Conservation (phyloP, 495 filamentous ascomycete genomes). For the Pseudomonodictys pantanalensis region DNA sequence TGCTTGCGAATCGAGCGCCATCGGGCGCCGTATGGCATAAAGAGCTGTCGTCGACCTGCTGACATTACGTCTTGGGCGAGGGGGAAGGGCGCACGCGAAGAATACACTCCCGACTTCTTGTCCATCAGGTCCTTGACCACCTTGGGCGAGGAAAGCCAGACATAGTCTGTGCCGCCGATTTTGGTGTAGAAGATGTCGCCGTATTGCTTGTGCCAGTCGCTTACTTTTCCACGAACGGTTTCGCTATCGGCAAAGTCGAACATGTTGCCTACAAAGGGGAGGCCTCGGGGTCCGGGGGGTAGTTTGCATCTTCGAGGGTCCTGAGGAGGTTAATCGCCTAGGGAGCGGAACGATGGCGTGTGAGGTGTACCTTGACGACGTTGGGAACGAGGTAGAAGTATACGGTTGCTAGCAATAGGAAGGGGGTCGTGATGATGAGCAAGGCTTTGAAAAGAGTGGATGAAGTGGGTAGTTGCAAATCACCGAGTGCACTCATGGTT, state of each 20-base stretch:
- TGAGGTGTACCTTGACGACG: constrained; percentile 21
- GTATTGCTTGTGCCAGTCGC: constrained; percentile 28
- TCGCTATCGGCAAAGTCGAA: constrained; percentile 33
- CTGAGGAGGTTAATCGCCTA: background rate
- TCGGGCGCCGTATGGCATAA: constrained; percentile 30
- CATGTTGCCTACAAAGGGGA: constrained; percentile 31
- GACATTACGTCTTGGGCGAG: constrained; percentile 31
- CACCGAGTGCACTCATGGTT: constrained; percentile 7
- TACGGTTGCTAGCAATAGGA: constrained; percentile 16
- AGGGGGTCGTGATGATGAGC: constrained; percentile 8
- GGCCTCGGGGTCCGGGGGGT: constrained; percentile 29
- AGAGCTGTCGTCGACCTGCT: constrained; percentile 27
- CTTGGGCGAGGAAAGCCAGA: constrained; percentile 26
- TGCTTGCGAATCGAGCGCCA: constrained; percentile 37
- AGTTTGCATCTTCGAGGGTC: constrained; percentile 28
- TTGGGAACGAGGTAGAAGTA: constrained; percentile 29
- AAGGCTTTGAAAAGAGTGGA: constrained; percentile 5
- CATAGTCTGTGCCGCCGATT: constrained; percentile 32
- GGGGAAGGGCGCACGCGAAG: constrained; percentile 32
- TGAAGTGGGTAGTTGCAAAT: constrained; percentile 1
- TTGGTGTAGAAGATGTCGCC: constrained; percentile 31
- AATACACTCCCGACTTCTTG: constrained; percentile 30
- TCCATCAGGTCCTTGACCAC: constrained; percentile 35
- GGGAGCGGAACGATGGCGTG: background rate
- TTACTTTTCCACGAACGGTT: constrained; percentile 20